A percentile compares a stretch with the other conserved stretches of the same genome.
These are phyloP conservation scores for Clarireedia monteithiana DNA, from an alignment of 2,329 filamentous ascomycete species.

Conservation along the genomic window DNA sequence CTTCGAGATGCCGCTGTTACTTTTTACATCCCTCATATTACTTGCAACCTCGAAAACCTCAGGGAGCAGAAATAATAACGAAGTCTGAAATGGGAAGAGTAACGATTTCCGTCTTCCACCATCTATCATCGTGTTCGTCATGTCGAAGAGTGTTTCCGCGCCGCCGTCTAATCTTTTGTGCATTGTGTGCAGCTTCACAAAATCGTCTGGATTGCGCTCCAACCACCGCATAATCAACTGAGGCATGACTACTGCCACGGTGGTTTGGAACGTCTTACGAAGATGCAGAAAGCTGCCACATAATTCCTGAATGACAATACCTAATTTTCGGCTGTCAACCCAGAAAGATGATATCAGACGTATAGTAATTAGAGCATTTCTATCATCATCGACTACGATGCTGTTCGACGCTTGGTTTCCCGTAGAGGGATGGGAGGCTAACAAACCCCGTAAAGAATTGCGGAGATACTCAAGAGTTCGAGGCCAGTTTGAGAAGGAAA, in stretches of 20 bases:
- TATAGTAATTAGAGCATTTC: slow-evolving; percentile 43
- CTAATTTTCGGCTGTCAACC: slow-evolving; percentile 55
- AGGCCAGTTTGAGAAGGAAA: slow-evolving; percentile 57
- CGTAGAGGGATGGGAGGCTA: slow-evolving; percentile 22
- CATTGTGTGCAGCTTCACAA: slow-evolving; percentile 53
- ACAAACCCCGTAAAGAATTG: slow-evolving; percentile 29
- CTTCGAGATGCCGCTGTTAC: slow-evolving; percentile 49
- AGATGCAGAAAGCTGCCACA: slow-evolving; percentile 61
- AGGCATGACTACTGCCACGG: slow-evolving; percentile 54
- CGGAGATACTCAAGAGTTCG: slow-evolving; percentile 52
- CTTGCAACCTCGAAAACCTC: slow-evolving; percentile 65
- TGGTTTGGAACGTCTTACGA: slow-evolving; percentile 54
- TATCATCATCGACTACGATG: slow-evolving; percentile 24
- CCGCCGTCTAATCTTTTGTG: slow-evolving; percentile 57
- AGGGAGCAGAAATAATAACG: slow-evolving; percentile 54
- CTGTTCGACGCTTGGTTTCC: slow-evolving; percentile 20
- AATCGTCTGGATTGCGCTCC: slow-evolving; percentile 56
- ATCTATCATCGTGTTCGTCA: slow-evolving; percentile 55
- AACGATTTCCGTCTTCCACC: slow-evolving; percentile 46
- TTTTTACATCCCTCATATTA: slow-evolving; percentile 57
- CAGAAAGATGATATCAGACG: slow-evolving; percentile 55
- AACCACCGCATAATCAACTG: slow-evolving; percentile 59
- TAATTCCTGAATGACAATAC: slow-evolving; percentile 55
- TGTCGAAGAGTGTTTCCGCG: slow-evolving; percentile 61
- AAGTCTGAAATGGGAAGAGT: slow-evolving; percentile 55